phyloP scores from a whole-genome alignment of 345 rosid species.

The Bruguiera parviflora region DNA sequence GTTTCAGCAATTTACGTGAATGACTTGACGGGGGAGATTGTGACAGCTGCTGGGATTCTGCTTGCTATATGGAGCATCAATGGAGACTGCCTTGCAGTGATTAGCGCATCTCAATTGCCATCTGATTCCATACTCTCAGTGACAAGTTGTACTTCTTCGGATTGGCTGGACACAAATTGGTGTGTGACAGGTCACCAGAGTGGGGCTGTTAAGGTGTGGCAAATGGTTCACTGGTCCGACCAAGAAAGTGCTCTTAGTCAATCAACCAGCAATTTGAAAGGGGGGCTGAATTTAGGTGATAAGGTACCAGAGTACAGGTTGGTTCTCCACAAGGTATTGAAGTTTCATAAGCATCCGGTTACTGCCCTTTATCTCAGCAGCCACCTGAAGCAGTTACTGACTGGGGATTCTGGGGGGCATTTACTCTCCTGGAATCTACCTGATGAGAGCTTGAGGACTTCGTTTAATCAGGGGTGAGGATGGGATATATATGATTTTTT shows the following conservation, averaged over 20 bases:
- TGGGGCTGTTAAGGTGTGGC: constrained; percentile 97
- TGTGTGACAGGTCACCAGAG: constrained; percentile 98
- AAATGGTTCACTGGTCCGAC: constrained; percentile 73
- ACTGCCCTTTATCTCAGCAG: constrained; percentile 76
- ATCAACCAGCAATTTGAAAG: constrained; percentile 40
- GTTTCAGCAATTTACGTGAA: constrained; percentile 87
- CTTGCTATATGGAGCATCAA: constrained; percentile 98
- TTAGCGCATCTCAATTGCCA: constrained; percentile 89
- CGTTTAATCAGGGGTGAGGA: constrained; percentile 53
- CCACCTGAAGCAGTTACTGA: constrained; percentile 87
- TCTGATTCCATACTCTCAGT: constrained; percentile 90
- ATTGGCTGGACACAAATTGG: constrained; percentile 94
- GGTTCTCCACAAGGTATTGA: constrained; percentile 76
- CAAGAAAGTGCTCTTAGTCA: constrained; percentile 47
- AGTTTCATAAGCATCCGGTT: constrained; percentile 82
- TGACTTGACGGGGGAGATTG: constrained; percentile 88
- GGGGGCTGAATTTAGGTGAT: constrained; percentile 58
- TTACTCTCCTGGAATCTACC: constrained; percentile 90
- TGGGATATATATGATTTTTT: neutral
- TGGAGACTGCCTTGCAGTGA: constrained; percentile 92
- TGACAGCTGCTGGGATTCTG: constrained; percentile 92
- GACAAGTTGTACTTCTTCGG: constrained; percentile 75
- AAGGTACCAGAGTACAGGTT: constrained; percentile 74
- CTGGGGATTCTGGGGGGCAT: constrained; percentile 90
- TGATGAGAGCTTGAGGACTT: constrained; percentile 67